Conservation (phyloP, 495 filamentous ascomycete genomes). For the Aspergillus panamensis region DNA sequence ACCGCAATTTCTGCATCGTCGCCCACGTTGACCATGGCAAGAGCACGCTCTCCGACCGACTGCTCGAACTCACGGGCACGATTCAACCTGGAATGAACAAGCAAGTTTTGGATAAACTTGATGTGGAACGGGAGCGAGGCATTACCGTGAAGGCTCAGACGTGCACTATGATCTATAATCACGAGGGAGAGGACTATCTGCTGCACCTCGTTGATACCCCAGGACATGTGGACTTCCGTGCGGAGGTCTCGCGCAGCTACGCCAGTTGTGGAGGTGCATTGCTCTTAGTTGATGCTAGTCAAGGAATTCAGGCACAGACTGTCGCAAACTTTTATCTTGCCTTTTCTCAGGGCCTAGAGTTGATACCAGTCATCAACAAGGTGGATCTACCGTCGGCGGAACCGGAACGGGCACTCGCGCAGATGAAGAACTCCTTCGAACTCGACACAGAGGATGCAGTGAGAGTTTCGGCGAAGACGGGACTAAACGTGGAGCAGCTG, state of each 20-base stretch:
- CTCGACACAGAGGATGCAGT: slow-evolving; percentile 78
- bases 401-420: slow-evolving; percentile 74
- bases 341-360: slow-evolving; percentile 80
- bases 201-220: slow-evolving; percentile 95
- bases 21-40: slow-evolving; percentile 99
- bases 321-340: slow-evolving; percentile 98
- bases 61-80: slow-evolving; percentile 93
- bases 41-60: slow-evolving; percentile 83
- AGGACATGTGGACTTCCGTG: slow-evolving; percentile 95
- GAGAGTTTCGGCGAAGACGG: slow-evolving; percentile 89
- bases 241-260: slow-evolving; percentile 92
- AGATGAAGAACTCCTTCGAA: slow-evolving; percentile 83
- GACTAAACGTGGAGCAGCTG: slow-evolving; percentile 73
- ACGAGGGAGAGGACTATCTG: slow-evolving; percentile 82
- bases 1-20: slow-evolving; percentile 95
- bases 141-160: slow-evolving; percentile 99
- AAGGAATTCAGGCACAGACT: slow-evolving; percentile 90
- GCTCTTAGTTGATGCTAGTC: slow-evolving; percentile 87
- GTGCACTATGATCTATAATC: slow-evolving; percentile 92
- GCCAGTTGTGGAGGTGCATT: slow-evolving; percentile 92
- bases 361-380: slow-evolving; percentile 95
- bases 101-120: slow-evolving; percentile 93
- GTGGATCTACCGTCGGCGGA: slow-evolving; percentile 89
- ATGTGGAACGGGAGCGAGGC: slow-evolving; percentile 91
- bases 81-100: slow-evolving; percentile 85